phyloP scores from a whole-genome alignment of 2,329 filamentous ascomycete species.

The Cordyceps tenuipes region DNA sequence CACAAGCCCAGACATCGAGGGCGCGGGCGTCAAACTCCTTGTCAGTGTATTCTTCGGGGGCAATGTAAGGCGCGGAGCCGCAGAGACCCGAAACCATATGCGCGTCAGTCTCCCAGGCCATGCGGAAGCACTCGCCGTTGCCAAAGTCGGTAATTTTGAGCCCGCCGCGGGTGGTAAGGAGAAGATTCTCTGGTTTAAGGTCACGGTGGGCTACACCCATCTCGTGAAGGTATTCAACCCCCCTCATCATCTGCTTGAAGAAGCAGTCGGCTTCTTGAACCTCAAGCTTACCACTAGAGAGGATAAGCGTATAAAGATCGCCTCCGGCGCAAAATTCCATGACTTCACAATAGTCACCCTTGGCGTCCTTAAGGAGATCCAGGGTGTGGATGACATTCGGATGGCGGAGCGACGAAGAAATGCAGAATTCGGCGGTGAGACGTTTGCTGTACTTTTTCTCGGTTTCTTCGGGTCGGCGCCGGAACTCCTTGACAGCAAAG shows the following conservation, averaged over 20 bases:
- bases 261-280: slow-evolving; percentile 93
- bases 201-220: slow-evolving; percentile 98
- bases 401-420: slow-evolving; percentile 91
- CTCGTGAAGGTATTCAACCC: slow-evolving; percentile 97
- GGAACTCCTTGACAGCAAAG: slow-evolving; percentile 97
- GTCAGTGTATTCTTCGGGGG: slow-evolving; percentile 91
- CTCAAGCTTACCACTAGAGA: slow-evolving; percentile 85
- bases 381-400: slow-evolving; percentile 98
- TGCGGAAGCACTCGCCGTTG: slow-evolving; percentile 97
- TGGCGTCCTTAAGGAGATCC: slow-evolving; percentile 88
- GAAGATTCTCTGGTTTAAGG: slow-evolving; percentile 90
- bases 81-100: slow-evolving; percentile 98
- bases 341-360: slow-evolving; percentile 96
- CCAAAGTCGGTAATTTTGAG: slow-evolving; percentile 98
- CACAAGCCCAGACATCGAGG: slow-evolving; percentile 97
- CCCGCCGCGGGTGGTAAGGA: slow-evolving; percentile 83
- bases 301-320: slow-evolving; percentile 87
- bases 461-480: slow-evolving; percentile 85
- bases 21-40: slow-evolving; percentile 94
- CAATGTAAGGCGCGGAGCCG: slow-evolving; percentile 93
- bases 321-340: slow-evolving; percentile 99
- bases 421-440: slow-evolving; percentile 94
- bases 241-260: slow-evolving; percentile 98
- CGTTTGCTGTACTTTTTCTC: slow-evolving; percentile 98
- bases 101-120: slow-evolving; percentile 98